Evolutionary conservation across 257 asterid genomes (phyloP).

Genomic region (Capsicum rhomboideum): DNA sequence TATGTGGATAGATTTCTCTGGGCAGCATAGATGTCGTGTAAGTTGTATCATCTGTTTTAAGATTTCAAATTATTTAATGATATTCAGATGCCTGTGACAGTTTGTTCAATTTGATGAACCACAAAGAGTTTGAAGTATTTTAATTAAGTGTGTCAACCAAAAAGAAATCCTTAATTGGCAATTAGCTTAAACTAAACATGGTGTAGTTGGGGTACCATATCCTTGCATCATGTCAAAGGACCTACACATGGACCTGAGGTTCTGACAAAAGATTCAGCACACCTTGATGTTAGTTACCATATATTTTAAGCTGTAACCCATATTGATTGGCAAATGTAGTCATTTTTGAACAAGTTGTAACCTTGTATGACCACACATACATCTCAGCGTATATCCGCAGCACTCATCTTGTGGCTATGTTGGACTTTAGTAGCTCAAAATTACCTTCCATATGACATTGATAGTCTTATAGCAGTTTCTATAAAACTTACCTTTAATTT

Average conservation of each 20-base stretch:
- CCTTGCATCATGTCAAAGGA: background rate
- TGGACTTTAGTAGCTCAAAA: background rate
- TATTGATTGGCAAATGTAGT: background rate
- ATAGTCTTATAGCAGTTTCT: background rate
- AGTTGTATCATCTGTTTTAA: constrained; percentile 5
- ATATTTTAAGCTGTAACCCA: background rate
- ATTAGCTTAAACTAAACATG: background rate
- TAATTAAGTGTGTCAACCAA: background rate
- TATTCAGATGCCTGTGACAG: background rate
- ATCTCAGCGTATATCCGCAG: background rate
- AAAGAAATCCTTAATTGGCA: background rate
- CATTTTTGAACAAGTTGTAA: too few relatives aligned
- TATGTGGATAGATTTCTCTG: constrained; percentile 82
- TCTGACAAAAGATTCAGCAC: background rate
- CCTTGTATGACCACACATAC: background rate
- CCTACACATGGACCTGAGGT: background rate
- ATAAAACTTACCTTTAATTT: background rate
- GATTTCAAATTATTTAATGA: background rate
- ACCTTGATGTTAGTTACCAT: background rate
- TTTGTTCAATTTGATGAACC: background rate
- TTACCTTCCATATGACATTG: background rate
- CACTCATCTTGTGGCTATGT: background rate
- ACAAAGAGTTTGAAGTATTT: background rate
- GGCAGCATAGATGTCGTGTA: constrained; percentile 93
- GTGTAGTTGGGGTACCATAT: background rate